A percentile compares a stretch with the other conserved stretches of the same genome.
Evolutionary conservation across 192 early-diverging fungal species (phyloP).

Genomic region (Thoreauomyces humboldtii): DNA sequence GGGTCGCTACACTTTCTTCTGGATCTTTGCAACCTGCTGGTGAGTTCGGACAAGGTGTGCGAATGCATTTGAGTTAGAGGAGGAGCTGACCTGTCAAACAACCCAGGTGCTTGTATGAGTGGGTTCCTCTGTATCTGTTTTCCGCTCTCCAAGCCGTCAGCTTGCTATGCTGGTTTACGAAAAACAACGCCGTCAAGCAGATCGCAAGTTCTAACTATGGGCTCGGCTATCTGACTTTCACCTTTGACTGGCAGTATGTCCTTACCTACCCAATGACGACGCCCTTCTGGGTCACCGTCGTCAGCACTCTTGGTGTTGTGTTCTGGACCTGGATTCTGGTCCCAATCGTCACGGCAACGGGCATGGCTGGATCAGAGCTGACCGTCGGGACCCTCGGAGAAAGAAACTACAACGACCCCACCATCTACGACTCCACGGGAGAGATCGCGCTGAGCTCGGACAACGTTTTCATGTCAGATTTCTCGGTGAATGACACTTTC

Average conservation of each 20-base stretch:
- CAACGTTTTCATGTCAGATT: conserved; percentile 24
- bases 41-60: too few relatives aligned
- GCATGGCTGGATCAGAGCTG: too few relatives aligned
- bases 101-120: conserved; percentile 56
- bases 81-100: too few relatives aligned
- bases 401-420: background rate
- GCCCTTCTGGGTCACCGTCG: background rate
- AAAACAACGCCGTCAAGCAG: background rate
- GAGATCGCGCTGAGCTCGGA: background rate
- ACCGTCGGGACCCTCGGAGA: background rate
- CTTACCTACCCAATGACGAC: background rate
- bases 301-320: background rate
- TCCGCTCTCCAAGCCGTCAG: background rate
- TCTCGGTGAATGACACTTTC: conserved; percentile 36
- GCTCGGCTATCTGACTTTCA: conserved; percentile 36
- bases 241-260: conserved; percentile 44
- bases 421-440: conserved; percentile 25
- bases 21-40: conserved; percentile 41
- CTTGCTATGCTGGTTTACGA: background rate
- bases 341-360: conserved; percentile 5
- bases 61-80: too few relatives aligned
- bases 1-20: conserved; percentile 59
- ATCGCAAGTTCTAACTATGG: conserved; percentile 25
- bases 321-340: conserved; percentile 26
- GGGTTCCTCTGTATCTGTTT: background rate